phyloP scores from a whole-genome alignment of 148 eudicot genomes.

The Vaccinium vitisidaea region DNA sequence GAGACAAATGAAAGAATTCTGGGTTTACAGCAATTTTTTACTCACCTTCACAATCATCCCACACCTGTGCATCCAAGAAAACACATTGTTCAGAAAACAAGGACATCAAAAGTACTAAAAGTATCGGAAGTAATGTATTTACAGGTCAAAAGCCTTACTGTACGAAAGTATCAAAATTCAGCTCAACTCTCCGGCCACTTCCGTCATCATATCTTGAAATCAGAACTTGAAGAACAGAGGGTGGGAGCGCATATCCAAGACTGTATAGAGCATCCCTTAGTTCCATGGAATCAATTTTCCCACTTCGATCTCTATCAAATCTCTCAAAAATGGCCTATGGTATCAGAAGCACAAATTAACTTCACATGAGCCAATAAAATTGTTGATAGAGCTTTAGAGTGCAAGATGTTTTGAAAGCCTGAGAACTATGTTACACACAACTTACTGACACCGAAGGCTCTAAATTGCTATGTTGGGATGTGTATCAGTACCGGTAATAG shows the following conservation, averaged over 20 bases:
- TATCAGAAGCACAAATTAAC: background rate
- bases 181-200: constrained; percentile 47
- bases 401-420: too few species aligned
- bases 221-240: constrained; percentile 67
- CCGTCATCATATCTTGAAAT: constrained; percentile 54
- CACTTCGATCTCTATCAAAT: constrained; percentile 69
- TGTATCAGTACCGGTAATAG: too few species aligned
- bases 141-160: constrained; percentile 32
- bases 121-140: background rate
- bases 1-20: background rate
- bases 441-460: too few species aligned
- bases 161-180: constrained; percentile 64
- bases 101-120: background rate
- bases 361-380: background rate
- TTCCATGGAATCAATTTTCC: constrained; percentile 59
- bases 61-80: background rate
- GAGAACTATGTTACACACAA: too few species aligned
- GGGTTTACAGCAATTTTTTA: background rate
- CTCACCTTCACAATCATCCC: constrained; percentile 9
- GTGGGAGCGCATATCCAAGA: constrained; percentile 68
- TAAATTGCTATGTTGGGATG: too few species aligned
- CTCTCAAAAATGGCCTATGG: constrained; percentile 66
- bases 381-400: too few species aligned
- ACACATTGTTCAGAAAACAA: background rate
- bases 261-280: constrained; percentile 67